Base-by-base conservation (phyloP, 2,329 filamentous ascomycete genomes). In the Capronia coronata region DNA sequence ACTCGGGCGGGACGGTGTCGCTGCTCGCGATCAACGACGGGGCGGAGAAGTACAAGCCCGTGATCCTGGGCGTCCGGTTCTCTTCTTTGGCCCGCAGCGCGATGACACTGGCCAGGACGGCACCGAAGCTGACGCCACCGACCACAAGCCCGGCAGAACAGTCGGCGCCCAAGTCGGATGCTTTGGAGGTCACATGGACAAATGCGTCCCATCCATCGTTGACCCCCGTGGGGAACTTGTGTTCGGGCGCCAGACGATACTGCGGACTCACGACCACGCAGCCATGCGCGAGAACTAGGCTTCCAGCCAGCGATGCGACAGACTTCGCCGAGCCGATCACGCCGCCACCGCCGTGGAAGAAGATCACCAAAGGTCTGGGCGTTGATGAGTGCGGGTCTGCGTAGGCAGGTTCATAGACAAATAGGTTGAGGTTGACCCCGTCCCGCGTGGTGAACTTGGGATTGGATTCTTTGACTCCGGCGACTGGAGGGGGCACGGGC, bases 91-190 rank as follows among this genome's bases (percentile, higher is more conserved):
- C 66, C 1, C 67, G 62, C 48, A 71, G 70, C 1, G 63, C 65
- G 22, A 68, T 53, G 4, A 65, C 62, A 19, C 68, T 62, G 1
- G 67, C 59, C 45, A 74, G 65, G 51, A 62, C 66, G 1, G 59
- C 71, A 10, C 73, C 73, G 0, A 74, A 71, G 16, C 69, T 74
- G 1, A 67, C 65, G 1, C 75, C 74, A 14, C 72, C 73, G 3
- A 75, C 46, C n/a, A 77, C 46, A 51, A 76, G 75, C 0, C 73
- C 74, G 11, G 19, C 25, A 9, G 63, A 64, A 0, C 68, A 64
- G 46, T 74, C 65, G 11, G 68, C 68, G 3, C 63, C 64, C 2
- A 75, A 57, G 40, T 5, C 55, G 66, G 48, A 74, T 67, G 53
- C 45, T 35, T 54, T 35, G 9, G 29, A 44, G 13, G 64, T 64